Evolutionary conservation across 2,329 filamentous ascomycete species (phyloP), one percentile per base, ranked within the genome.

Genomic region (Alternaria longipes): DNA sequence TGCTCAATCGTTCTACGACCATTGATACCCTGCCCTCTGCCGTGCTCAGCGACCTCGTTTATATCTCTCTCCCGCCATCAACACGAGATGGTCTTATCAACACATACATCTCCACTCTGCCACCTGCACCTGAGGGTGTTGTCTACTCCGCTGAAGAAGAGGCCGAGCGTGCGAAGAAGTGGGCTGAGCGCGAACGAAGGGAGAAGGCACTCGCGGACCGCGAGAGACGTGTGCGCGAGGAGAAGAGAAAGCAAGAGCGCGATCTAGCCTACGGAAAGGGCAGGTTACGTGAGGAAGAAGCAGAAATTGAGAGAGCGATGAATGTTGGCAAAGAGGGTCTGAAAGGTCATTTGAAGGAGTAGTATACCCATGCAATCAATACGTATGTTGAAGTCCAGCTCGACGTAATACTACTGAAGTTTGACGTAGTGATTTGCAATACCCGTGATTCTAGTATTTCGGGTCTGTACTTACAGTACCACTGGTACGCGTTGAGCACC

Each of bases 301-400:
- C 84, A 64, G 89, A 91, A 71, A 78, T 93, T 56, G 86, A 91
- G 71, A 81, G 83, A 64, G 91, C 90, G 1, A 90, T 92, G 88
- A 85, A 84, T 60, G 84, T 92, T 12, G 85, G 86, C 0, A 91
- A 90, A 77, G 86, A 84, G 61, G 90, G 90, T 0, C 64, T 92
- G 66, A 85, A 87, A 71, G 85, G 84, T 24, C 89, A 92, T 73
- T 71, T 91, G 57, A 68, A 65, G n/a, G 60, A 47, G 28, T 68
- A 62, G 46, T 50, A 60, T 65, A 58, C 50, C 58, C 54, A 40
- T 40, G n/a, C 7, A 11, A 20, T 20, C 2, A n/a, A 50, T 50
- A 18, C 14, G 5, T 36, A n/a, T 1, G 5, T 14, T 8, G 46
- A 24, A n/a, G 1, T 49, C 8, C 12, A 8, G 32, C 12, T 34